These are phyloP conservation scores for Colletotrichum shisoi DNA, from an alignment of 2,329 filamentous ascomycete genomes.

Conservation along the genomic window DNA sequence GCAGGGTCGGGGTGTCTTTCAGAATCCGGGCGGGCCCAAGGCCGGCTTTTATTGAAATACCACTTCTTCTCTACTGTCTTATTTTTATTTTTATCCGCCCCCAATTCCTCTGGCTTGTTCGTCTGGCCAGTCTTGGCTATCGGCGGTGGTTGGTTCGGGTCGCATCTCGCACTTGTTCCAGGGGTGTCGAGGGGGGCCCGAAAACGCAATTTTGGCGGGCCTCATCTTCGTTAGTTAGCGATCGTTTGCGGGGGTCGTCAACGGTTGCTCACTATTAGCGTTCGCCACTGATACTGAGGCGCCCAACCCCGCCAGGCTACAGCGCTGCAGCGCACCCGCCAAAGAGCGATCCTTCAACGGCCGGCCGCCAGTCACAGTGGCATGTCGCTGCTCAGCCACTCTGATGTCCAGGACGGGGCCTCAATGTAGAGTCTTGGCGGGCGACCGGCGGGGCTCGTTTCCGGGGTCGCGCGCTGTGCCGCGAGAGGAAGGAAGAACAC, in stretches of 20 bases:
- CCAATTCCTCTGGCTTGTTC: neutral
- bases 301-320: neutral
- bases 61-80: slow-evolving; percentile 6
- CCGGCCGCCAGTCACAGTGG: slow-evolving; percentile 22
- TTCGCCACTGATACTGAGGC: slow-evolving; percentile 8
- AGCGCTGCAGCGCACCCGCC: neutral
- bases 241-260: slow-evolving; percentile 8
- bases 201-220: slow-evolving; percentile 34
- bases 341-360: slow-evolving; percentile 17
- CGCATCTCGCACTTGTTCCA: slow-evolving; percentile 5
- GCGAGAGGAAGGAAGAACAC: neutral
- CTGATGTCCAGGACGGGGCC: slow-evolving; percentile 13
- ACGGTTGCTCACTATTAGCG: neutral
- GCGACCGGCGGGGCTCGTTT: slow-evolving; percentile 23
- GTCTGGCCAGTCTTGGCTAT: slow-evolving; percentile 29
- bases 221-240: slow-evolving; percentile 22
- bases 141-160: slow-evolving; percentile 32
- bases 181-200: slow-evolving; percentile 19
- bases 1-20: neutral
- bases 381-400: slow-evolving; percentile 20
- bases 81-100: no score
- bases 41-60: slow-evolving; percentile 9
- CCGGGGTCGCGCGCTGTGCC: slow-evolving; percentile 18
- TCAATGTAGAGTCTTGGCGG: slow-evolving; percentile 32
- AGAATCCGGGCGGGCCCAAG: slow-evolving; percentile 1